phyloP scores from a whole-genome alignment of 2,329 filamentous ascomycete genomes.

The Cryphonectria nitschkei region DNA sequence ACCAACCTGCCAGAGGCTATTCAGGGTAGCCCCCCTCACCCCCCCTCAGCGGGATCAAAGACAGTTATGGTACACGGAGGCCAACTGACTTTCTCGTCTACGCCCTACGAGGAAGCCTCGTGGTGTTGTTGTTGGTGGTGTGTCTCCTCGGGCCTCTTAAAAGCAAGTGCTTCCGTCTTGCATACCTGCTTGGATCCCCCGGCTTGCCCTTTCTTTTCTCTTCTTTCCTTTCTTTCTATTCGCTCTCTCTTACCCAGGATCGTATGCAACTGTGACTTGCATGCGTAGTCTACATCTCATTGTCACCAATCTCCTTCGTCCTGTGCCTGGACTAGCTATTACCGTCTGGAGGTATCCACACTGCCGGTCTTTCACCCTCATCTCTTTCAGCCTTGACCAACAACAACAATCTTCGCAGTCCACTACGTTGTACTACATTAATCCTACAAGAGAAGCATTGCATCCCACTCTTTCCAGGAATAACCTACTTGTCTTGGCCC shows the following conservation, averaged over 20 bases:
- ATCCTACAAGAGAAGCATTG: neutral
- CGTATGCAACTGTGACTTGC: slow-evolving; percentile 27
- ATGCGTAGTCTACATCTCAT: slow-evolving; percentile 13
- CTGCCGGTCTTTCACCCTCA: neutral
- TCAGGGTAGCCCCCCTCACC: neutral
- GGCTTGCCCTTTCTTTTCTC: slow-evolving; percentile 8
- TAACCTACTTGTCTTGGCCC: neutral
- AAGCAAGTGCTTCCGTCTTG: slow-evolving; percentile 23
- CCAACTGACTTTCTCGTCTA: slow-evolving; percentile 4
- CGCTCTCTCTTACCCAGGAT: slow-evolving; percentile 16
- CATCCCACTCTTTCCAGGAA: neutral
- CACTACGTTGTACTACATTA: neutral
- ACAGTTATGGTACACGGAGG: slow-evolving; percentile 9
- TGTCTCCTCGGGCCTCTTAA: slow-evolving; percentile 26
- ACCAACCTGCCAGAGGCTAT: slow-evolving; percentile 9
- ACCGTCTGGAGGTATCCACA: slow-evolving; percentile 12
- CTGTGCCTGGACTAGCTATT: slow-evolving; percentile 22
- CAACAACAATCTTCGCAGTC: neutral
- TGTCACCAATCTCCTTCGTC: slow-evolving; percentile 15
- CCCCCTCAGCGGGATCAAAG: neutral
- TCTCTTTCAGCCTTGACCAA: neutral
- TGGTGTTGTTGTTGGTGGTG: slow-evolving; percentile 1
- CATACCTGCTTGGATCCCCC: slow-evolving; percentile 14
- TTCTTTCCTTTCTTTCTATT: slow-evolving; percentile 23
- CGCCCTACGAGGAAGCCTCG: slow-evolving; percentile 23